Evolutionary conservation across 805 yeast genomes (phyloP).

Genomic region (Starmerella ratchasimensis): DNA sequence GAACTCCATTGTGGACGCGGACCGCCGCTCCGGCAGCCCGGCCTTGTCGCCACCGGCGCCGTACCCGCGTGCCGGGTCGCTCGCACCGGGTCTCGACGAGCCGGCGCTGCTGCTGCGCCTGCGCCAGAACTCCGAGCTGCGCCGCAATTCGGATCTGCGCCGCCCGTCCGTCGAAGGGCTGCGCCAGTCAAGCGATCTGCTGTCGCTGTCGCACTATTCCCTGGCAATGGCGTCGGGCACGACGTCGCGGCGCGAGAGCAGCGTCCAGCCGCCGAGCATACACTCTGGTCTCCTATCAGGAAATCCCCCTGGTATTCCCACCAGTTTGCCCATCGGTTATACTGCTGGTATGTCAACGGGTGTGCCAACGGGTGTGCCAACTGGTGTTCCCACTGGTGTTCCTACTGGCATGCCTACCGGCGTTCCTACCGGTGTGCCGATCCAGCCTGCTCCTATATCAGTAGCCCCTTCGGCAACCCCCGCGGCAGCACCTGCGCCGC

Average conservation of each 20-base stretch:
- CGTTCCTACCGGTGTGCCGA: too few species aligned
- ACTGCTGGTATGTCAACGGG: too few species aligned
- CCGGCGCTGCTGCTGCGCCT: slow-evolving; percentile 6
- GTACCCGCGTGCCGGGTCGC: not conserved
- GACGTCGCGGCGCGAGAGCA: slow-evolving; percentile 9
- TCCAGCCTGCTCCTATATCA: too few species aligned
- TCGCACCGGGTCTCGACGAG: slow-evolving; percentile 5
- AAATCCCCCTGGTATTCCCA: too few species aligned
- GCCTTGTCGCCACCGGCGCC: not conserved
- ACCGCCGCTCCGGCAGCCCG: not conserved
- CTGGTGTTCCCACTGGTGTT: too few species aligned
- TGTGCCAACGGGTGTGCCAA: too few species aligned
- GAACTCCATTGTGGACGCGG: slow-evolving; percentile 7
- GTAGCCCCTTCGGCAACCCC: too few species aligned
- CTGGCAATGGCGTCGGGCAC: slow-evolving; percentile 6
- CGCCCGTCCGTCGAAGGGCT: slow-evolving; percentile 8
- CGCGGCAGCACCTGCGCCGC: too few species aligned
- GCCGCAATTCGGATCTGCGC: slow-evolving; percentile 8
- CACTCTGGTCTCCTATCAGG: too few species aligned
- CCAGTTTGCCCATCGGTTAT: too few species aligned
- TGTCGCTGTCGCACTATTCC: slow-evolving; percentile 17
- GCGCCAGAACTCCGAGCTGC: slow-evolving; percentile 8
- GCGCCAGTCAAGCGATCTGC: slow-evolving; percentile 10
- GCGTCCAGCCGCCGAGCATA: slow-evolving; percentile 5
- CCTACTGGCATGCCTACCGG: too few species aligned